These are phyloP conservation scores for Coemansia sp. DNA, from an alignment of 192 early-diverging fungal species.

Conservation along the genomic window DNA sequence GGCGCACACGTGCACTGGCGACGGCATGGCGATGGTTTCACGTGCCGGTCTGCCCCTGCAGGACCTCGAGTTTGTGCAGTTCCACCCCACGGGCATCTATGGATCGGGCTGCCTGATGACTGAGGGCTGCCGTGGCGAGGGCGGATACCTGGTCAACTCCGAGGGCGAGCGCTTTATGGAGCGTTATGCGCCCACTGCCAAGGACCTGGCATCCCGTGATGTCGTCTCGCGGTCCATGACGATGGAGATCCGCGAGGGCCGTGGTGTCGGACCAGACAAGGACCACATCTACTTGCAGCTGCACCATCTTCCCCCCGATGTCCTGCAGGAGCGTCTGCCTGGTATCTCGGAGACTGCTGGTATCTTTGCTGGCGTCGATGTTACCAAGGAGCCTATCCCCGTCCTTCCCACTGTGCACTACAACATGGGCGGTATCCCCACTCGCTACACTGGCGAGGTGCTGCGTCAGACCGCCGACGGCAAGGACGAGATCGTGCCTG, in stretches of 20 bases:
- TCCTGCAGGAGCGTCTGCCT: constrained; percentile 90
- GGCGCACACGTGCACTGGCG: constrained; percentile 98
- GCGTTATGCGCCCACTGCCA: constrained; percentile 97
- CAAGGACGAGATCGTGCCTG: constrained; percentile 90
- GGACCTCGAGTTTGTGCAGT: constrained; percentile 99
- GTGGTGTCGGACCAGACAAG: constrained; percentile 94
- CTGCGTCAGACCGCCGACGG: constrained; percentile 76
- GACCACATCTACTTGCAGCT: constrained; percentile 98
- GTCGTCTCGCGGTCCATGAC: constrained; percentile 99
- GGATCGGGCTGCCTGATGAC: constrained; percentile 98
- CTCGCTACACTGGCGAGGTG: constrained; percentile 96
- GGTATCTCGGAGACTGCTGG: constrained; percentile 99
- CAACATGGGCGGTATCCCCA: constrained; percentile 99
- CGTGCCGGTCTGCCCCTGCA: constrained; percentile 96
- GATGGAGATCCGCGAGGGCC: constrained; percentile 95
- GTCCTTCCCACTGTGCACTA: constrained; percentile 99
- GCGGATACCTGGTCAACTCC: constrained; percentile 94
- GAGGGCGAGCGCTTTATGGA: constrained; percentile 99
- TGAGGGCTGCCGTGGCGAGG: constrained; percentile 96
- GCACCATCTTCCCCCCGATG: constrained; percentile 89
- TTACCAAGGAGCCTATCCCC: constrained; percentile 99
- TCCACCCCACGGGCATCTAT: constrained; percentile 99
- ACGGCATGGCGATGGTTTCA: constrained; percentile 99
- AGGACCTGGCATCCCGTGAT: constrained; percentile 98
- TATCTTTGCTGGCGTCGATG: constrained; percentile 98